Base-by-base conservation (phyloP, 441 rosid species). In the Hypseocharis bilobata region DNA sequence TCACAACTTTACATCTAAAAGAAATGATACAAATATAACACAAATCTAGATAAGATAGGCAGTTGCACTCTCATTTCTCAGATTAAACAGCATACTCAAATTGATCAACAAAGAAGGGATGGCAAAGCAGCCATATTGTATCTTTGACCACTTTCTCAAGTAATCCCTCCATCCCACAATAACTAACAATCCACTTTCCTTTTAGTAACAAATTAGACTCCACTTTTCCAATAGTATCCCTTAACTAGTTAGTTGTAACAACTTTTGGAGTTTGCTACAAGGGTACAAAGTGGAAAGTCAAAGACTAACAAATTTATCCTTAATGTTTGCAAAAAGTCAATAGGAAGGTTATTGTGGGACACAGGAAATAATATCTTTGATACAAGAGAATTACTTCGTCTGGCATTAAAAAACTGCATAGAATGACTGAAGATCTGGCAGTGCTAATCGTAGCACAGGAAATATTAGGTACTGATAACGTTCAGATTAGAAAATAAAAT, bases 1-100 rank as follows among this genome's bases (percentile, higher is more conserved):
- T 70, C 11, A 60, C 60, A 70, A 69, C 51, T 68, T 52, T 52
- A 55, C 17, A 29, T 32, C 44, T 8, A 52, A 30, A 63, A 52
- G 19, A 10, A 67, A 30, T 4, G 25, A 26, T 19, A 40, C 32
- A 3, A n/a, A n/a, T n/a, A 26, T 44, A 49, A 49, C 56, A 19
- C 26, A 49, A 3, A 26, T 49, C 20, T 49, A 6, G n/a, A n/a
- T n/a, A n/a, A n/a, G n/a, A n/a, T n/a, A n/a, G n/a, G 26, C 55
- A 20, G 13, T 49, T 49, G 6, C 42, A n/a, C 42, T 36, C 55
- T 49, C 56, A 49, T 49, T 49, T 22, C 56, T 5, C 20, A 19
- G 6, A 47, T 51, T 27, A 51, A 19, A 14, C 56, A 22, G 11
- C 54, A 7, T 4, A 17, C 54, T 17, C 23, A 47, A 47, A 47